Evolutionary conservation across 1,284 basidiomycete species (phyloP).

Genomic region (Trichosporon sp.): DNA sequence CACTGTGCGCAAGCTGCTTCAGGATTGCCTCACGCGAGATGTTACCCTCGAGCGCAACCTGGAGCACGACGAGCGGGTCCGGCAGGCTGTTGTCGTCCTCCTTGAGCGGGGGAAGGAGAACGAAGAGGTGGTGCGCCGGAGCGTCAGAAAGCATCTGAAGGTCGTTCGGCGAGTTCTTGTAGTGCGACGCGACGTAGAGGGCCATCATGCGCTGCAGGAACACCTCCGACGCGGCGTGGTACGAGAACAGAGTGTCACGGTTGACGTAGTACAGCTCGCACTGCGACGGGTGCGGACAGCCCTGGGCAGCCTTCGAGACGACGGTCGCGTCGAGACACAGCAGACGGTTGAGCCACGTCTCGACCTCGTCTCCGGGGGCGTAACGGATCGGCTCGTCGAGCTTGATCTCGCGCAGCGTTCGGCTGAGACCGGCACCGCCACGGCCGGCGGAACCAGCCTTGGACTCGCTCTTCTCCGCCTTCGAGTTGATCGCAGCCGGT

Average conservation of each 20-base stretch:
- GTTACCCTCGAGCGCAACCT: constrained; percentile 93
- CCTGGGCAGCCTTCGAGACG: constrained; percentile 66
- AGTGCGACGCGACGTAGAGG: constrained; percentile 94
- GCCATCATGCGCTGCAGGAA: constrained; percentile 99
- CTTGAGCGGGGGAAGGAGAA: constrained; percentile 86
- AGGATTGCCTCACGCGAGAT: constrained; percentile 85
- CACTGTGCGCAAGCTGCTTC: constrained; percentile 70
- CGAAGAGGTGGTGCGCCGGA: constrained; percentile 94
- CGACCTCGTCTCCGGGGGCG: constrained; percentile 80
- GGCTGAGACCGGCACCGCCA: constrained; percentile 60
- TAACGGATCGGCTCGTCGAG: constrained; percentile 96
- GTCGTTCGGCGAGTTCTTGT: constrained; percentile 99
- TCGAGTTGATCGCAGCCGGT: constrained; percentile 55
- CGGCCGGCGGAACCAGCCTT: constrained; percentile 51
- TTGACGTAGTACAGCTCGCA: constrained; percentile 97
- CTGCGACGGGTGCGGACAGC: constrained; percentile 87
- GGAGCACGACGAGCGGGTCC: constrained; percentile 91
- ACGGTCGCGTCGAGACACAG: constrained; percentile 93
- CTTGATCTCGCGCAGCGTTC: constrained; percentile 89
- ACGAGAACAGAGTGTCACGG: constrained; percentile 94
- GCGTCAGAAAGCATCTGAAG: constrained; percentile 95
- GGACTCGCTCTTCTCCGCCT: constrained; percentile 59
- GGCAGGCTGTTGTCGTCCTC: constrained; percentile 83
- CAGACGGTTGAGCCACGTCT: constrained; percentile 90
- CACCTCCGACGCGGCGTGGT: constrained; percentile 92